A percentile compares a stretch with the other conserved stretches of the same genome.
These are phyloP conservation scores for Cercospora sesami DNA, from an alignment of 2,329 filamentous ascomycete genomes.

Conservation along the genomic window DNA sequence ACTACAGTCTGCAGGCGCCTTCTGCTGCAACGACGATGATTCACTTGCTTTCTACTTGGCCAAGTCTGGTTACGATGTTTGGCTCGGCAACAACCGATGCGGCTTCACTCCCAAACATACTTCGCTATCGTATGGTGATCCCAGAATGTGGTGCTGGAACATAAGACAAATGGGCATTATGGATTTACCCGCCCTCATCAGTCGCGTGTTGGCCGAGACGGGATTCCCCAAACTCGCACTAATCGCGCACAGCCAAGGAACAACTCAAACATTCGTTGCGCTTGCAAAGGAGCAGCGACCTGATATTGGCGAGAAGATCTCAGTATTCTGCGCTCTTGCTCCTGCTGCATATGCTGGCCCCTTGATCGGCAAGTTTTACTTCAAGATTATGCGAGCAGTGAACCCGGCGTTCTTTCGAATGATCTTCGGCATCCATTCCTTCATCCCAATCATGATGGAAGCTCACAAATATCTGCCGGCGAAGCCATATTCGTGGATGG, in stretches of 20 bases:
- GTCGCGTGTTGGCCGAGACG: conserved; percentile 77
- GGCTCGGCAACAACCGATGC: conserved; percentile 91
- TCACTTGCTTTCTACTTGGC: conserved; percentile 89
- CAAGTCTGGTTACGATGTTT: conserved; percentile 91
- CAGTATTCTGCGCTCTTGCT: conserved; percentile 86
- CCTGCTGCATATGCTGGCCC: conserved; percentile 89
- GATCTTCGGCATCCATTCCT: conserved; percentile 88
- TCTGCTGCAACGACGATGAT: conserved; percentile 85
- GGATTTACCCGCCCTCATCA: conserved; percentile 78
- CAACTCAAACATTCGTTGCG: conserved; percentile 82
- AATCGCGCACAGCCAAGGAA: conserved; percentile 87
- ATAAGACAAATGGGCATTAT: conserved; percentile 91
- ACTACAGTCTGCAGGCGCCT: conserved; percentile 83
- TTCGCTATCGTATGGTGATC: conserved; percentile 69
- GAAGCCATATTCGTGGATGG: conserved; percentile 72
- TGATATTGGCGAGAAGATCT: conserved; percentile 76
- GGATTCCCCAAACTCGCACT: conserved; percentile 80
- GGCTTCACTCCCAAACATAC: conserved; percentile 78
- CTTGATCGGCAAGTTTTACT: conserved; percentile 81
- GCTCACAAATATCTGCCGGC: conserved; percentile 70
- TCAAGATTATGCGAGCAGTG: conserved; percentile 85
- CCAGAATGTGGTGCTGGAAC: conserved; percentile 96
- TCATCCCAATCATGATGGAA: conserved; percentile 90
- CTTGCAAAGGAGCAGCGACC: conserved; percentile 87
- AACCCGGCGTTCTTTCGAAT: conserved; percentile 73